Base-by-base conservation (phyloP, 1,139 yeast genomes). In the Neolecta irregularis region DNA sequence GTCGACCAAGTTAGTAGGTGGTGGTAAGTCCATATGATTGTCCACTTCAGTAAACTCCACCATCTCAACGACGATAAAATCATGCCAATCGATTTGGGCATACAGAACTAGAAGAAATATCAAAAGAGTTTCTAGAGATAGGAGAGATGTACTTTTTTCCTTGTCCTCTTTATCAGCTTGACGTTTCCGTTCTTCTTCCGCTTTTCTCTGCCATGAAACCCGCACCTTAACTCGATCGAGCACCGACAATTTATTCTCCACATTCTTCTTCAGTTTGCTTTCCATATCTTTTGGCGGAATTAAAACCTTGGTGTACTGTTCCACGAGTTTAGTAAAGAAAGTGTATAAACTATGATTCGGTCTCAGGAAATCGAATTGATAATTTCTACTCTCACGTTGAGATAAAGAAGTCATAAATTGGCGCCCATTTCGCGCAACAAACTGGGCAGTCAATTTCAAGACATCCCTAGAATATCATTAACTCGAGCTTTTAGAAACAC, bases 81-180 rank as follows among this genome's bases (percentile, higher is more conserved):
- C 80, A 42, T 74, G 74, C 98, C 98, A 88, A 54, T 85, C 85
- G 18, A 81, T 74, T 21, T 76, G 69, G 0, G 91, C 85, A 55
- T 65, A 79, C 32, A 69, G 72, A 19, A 70, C 38, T 38, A 5
- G 21, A 13, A 11, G 19, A 4, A 31, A 7, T 18, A 9, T 20
- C 11, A 17, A 7, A 3, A 5, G 7, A 12, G 6, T 13, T 6
- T 4, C 4, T 18, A 4, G n/a, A 34, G 15, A 16, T n/a, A 7
- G 2, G 8, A 7, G 40, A 44, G 26, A 38, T 35, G 24, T 24
- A 38, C 41, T 61, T 55, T 51, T 44, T 35, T 65, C 65, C 35
- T 58, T 44, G 41, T 58, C 58, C 37, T 55, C 46, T 39, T 54
- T 46, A 49, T 60, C 51, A 39, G 54, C 46, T 21, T 51, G 48